Conservation (phyloP, 495 filamentous ascomycete genomes). For the Aspergillus biplanus region DNA sequence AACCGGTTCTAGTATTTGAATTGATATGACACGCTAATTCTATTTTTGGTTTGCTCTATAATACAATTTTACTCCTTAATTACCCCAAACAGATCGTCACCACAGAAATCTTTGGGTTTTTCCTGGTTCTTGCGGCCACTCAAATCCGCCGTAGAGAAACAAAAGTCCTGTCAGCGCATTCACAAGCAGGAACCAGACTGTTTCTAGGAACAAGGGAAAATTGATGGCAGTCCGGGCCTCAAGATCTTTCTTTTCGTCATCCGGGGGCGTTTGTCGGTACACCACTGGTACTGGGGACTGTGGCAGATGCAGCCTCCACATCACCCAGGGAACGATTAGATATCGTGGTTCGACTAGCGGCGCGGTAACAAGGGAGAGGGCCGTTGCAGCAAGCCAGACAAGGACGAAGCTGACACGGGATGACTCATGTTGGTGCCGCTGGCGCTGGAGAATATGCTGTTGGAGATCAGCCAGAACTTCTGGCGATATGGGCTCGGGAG, state of each 20-base stretch:
- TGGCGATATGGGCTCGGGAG: constrained; percentile 31
- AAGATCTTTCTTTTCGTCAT: constrained; percentile 31
- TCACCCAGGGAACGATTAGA: constrained; percentile 92
- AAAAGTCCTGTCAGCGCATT: constrained; percentile 77
- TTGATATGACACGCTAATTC: neutral
- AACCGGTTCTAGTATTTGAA: too few species aligned
- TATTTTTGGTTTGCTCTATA: constrained; percentile 13
- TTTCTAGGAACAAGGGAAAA: constrained; percentile 67
- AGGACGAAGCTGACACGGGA: constrained; percentile 59
- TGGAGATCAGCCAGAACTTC: constrained; percentile 41
- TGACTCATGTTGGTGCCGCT: constrained; percentile 33
- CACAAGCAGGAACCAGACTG: constrained; percentile 73
- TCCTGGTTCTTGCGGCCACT: constrained; percentile 79
- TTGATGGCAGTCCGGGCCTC: constrained; percentile 37
- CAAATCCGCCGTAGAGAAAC: constrained; percentile 78
- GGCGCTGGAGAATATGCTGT: constrained; percentile 39
- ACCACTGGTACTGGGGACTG: constrained; percentile 38
- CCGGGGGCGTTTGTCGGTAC: constrained; percentile 29
- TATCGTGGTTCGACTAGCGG: constrained; percentile 94
- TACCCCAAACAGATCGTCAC: constrained; percentile 46
- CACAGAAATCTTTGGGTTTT: constrained; percentile 92
- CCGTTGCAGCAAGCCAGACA: constrained; percentile 72
- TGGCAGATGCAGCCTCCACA: constrained; percentile 85
- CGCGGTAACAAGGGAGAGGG: constrained; percentile 79
- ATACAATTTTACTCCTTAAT: constrained; percentile 17